Base-by-base conservation (phyloP, 78 protist genomes). In the Dictyostelium firmibasis region DNA sequence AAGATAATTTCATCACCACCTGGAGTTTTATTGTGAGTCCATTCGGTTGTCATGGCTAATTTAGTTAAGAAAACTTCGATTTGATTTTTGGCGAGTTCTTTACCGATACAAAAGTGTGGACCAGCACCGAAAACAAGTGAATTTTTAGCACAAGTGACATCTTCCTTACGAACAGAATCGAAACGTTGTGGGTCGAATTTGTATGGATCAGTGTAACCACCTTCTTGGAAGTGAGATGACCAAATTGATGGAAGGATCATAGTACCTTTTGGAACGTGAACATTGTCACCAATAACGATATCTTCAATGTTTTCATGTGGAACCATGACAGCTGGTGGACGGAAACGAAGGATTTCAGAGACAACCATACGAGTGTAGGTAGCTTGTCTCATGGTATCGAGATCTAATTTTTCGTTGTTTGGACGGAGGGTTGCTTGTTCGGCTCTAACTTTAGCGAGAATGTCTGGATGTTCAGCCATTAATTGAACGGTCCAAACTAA, bases 311-410 rank as follows among this genome's bases (percentile, higher is more conserved):
- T 92, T 35, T 62, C 74, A 69, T 96, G 92, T 64, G 97, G 96
- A 35, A 92, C 95, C 98, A 93, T 93, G 44, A 83, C 82, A 16
- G 95, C 98, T 74, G 98, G 98, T 86, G 98, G 98, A 75, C 98
- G 85, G 96, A 78, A 93, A 78, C 98, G 91, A 18, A 96, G 91
- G 47, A 96, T 82, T 93, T 96, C 98, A 72, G 86, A 88, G 72
- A 91, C 96, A 31, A 86, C 94, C 77, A 86, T 88, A 64, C 96
- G 87, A n/a, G 96, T 96, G 93, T 91, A 96, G 27, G 8, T 76
- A 47, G 96, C 91, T 81, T 93, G 29, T 64, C 92, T 83, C 85
- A 89, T 75, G 67, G 44, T 38, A 16, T 96, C 98, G 33, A 77
- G 27, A 44, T 83, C 31, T 38, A 92, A 20, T 43, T 20, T 36